Conservation (phyloP, 1,284 basidiomycete genomes). For the Neonothopanus nambi region DNA sequence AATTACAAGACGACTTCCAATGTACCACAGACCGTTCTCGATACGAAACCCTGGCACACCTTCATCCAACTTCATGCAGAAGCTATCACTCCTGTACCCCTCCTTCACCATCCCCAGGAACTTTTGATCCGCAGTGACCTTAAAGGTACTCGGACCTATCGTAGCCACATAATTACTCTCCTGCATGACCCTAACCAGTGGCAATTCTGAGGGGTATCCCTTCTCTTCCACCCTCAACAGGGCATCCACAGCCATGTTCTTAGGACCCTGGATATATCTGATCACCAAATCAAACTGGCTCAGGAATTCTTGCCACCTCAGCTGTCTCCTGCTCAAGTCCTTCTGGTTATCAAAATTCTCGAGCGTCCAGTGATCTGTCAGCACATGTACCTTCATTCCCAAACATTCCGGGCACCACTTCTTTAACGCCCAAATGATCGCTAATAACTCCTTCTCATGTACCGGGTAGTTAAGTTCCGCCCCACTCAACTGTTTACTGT, state of each 20-base stretch:
- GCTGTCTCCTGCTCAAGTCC: slow-evolving; percentile 32
- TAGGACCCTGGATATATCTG: slow-evolving; percentile 20
- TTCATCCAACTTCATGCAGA: not conserved
- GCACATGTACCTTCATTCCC: slow-evolving; percentile 32
- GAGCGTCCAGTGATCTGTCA: slow-evolving; percentile 41
- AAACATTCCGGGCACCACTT: slow-evolving; percentile 34
- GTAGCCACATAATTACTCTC: not conserved
- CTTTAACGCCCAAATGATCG: slow-evolving; percentile 31
- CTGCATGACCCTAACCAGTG: too few relatives aligned
- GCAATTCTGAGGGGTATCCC: not conserved
- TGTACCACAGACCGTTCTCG: slow-evolving; percentile 22
- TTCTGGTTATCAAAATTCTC: slow-evolving; percentile 36
- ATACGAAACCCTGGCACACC: not conserved
- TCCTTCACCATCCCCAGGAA: not conserved
- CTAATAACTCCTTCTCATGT: too few relatives aligned
- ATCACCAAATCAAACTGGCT: slow-evolving; percentile 27
- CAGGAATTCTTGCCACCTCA: slow-evolving; percentile 35
- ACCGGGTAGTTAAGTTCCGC: too few relatives aligned
- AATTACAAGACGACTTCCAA: slow-evolving; percentile 26
- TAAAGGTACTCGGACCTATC: not conserved
- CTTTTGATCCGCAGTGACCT: not conserved
- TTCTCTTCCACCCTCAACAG: slow-evolving; percentile 13
- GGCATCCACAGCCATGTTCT: slow-evolving; percentile 24
- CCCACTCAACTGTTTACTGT: too few relatives aligned
- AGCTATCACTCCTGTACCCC: not conserved